A percentile compares a stretch with the other conserved stretches of the same genome.
These are phyloP conservation scores for Globisporangium carolinianum DNA, from an alignment of 352 stramenopile genomes.

Conservation along the genomic window DNA sequence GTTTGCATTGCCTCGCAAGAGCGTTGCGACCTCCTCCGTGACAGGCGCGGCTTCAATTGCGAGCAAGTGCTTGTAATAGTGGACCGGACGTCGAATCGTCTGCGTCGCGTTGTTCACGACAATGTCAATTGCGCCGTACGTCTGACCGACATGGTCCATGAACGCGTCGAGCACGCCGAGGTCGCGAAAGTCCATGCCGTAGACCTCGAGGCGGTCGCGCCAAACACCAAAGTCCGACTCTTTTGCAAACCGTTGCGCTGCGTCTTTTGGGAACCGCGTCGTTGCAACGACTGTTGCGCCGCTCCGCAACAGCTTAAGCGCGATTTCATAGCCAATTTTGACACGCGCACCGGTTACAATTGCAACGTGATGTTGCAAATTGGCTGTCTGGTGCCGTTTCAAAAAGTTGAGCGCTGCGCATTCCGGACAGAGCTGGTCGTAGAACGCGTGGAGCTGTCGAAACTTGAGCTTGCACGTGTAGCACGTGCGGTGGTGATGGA, in stretches of 20 bases:
- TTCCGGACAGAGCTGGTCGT: slow-evolving; percentile 90
- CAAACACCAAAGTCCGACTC: slow-evolving; percentile 81
- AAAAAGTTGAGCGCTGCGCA: slow-evolving; percentile 92
- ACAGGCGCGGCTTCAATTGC: slow-evolving; percentile 58
- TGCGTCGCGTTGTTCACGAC: slow-evolving; percentile 97
- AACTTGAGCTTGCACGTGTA: slow-evolving; percentile 94
- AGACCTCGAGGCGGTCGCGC: slow-evolving; percentile 85
- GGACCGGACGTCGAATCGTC: slow-evolving; percentile 89
- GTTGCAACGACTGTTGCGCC: slow-evolving; percentile 87
- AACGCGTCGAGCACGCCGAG: slow-evolving; percentile 91
- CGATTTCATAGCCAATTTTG: slow-evolving; percentile 94
- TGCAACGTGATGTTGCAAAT: slow-evolving; percentile 75
- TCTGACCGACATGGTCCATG: slow-evolving; percentile 78
- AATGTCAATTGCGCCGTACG: slow-evolving; percentile 83
- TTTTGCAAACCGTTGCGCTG: slow-evolving; percentile 76
- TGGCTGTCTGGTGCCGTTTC: slow-evolving; percentile 87
- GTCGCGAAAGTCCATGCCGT: slow-evolving; percentile 93
- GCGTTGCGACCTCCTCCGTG: slow-evolving; percentile 34
- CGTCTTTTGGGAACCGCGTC: slow-evolving; percentile 92
- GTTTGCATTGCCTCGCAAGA: slow-evolving; percentile 46
- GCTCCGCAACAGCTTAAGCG: slow-evolving; percentile 88
- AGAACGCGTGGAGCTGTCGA: slow-evolving; percentile 91
- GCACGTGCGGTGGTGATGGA: slow-evolving; percentile 90
- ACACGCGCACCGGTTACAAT: slow-evolving; percentile 91
- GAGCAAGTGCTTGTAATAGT: slow-evolving; percentile 90